Evolutionary conservation across 257 asterid genomes (phyloP).

Genomic region (Ajuga chamaepitys): DNA sequence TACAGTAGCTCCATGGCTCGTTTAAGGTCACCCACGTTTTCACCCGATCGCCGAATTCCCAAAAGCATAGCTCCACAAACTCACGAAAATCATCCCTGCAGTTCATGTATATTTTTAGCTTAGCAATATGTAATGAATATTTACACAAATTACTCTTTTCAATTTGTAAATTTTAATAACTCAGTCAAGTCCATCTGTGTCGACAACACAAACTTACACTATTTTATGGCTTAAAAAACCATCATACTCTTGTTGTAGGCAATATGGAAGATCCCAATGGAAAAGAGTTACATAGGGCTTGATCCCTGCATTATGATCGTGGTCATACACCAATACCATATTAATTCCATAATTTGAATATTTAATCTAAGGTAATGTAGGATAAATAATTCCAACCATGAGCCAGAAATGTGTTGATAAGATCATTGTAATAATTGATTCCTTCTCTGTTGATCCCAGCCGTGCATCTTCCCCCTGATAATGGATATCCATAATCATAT

Average conservation of each 20-base stretch:
- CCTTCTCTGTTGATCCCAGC: slow-evolving; percentile 29
- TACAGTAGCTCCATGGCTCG: slow-evolving; percentile 33
- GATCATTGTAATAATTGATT: slow-evolving; percentile 23
- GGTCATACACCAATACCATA: background rate
- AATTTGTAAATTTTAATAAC: too few species aligned
- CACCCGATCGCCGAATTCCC: slow-evolving; percentile 37
- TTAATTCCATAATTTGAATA: too few species aligned
- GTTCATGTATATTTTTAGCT: too few species aligned
- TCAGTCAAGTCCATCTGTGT: too few species aligned
- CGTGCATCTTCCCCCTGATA: slow-evolving; percentile 19
- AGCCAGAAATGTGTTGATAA: slow-evolving; percentile 21
- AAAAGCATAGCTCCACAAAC: slow-evolving; percentile 25
- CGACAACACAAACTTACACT: slow-evolving; percentile 13
- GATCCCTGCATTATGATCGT: slow-evolving; percentile 7
- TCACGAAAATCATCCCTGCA: slow-evolving; percentile 26
- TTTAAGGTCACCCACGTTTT: slow-evolving; percentile 30
- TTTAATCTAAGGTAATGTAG: too few species aligned
- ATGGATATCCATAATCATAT: background rate
- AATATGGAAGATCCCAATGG: slow-evolving; percentile 41
- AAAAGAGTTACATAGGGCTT: slow-evolving; percentile 23
- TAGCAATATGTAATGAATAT: too few species aligned
- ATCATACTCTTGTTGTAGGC: slow-evolving; percentile 23
- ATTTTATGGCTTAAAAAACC: slow-evolving; percentile 23
- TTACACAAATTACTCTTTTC: too few species aligned
- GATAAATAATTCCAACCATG: slow-evolving; percentile 13